Conservation (phyloP, 2,329 filamentous ascomycete genomes). For the Trichoderma asperellum region DNA sequence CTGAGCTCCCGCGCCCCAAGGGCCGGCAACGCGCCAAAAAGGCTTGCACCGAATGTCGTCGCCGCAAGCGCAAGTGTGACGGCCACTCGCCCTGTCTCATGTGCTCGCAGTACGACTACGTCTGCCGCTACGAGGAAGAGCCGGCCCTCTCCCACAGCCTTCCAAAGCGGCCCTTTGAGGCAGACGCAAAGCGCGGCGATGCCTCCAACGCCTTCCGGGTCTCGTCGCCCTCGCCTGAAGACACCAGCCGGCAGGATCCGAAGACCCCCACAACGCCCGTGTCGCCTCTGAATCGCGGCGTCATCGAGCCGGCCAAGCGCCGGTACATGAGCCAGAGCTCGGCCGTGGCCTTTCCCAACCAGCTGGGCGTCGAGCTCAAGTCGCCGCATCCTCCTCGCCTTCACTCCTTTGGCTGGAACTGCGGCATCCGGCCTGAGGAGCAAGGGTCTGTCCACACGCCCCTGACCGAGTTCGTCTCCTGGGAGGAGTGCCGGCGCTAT, state of each 20-base stretch:
- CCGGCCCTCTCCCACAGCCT: not conserved
- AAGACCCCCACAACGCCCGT: not conserved
- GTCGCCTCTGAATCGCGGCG: conserved; percentile 3
- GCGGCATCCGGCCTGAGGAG: conserved; percentile 30
- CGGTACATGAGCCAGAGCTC: conserved; percentile 30
- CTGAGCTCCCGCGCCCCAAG: not conserved
- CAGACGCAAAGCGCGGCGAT: not conserved
- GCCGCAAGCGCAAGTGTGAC: conserved; percentile 32
- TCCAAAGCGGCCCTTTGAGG: not conserved
- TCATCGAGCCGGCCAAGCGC: conserved; percentile 18
- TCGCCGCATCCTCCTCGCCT: conserved; percentile 28
- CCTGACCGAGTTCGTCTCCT: conserved; percentile 11
- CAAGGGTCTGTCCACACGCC: conserved; percentile 3
- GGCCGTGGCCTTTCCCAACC: conserved; percentile 31
- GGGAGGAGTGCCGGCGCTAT: conserved; percentile 27
- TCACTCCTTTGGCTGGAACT: conserved; percentile 33
- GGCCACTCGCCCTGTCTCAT: conserved; percentile 28
- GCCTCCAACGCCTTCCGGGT: not conserved
- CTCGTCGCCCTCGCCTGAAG: not conserved
- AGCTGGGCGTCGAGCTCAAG: conserved; percentile 29
- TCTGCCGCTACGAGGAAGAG: conserved; percentile 28
- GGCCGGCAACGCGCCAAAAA: conserved; percentile 16
- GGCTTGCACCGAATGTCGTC: conserved; percentile 26
- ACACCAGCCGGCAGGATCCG: not conserved
- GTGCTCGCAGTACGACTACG: conserved; percentile 30